Base-by-base conservation (phyloP, 768 basidiomycete species). In the Galerina marginata region DNA sequence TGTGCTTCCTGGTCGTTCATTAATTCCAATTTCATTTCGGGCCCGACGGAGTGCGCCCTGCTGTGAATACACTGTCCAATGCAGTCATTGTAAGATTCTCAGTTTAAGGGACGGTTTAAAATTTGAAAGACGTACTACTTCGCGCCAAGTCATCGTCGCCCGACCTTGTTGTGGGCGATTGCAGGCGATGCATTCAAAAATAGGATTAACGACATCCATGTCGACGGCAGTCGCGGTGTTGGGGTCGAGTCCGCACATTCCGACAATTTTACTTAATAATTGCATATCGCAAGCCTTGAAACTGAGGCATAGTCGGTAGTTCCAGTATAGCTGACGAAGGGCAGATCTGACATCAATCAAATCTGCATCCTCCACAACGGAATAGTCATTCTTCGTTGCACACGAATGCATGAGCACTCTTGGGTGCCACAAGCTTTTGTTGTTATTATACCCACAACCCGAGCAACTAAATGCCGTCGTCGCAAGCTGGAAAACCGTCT, bases 141-240 rank as follows among this genome's bases (percentile, higher is more conserved):
- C n/a, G 3, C 16, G 42, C 61, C 61, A 62, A 39, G 20, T 52
- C 56, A 62, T 53, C 7, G 54, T 48, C 7, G 39, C 37, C 9
- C 61, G 42, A 10, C 61, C 61, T 40, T 11, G 9, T 4, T 12
- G 4, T 1, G n/a, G 37, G 4, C 16, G 9, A 39, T 54, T 58
- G 49, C 61, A 62, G 4, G 16, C 4, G 9, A 40, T n/a, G 42
- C 61, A 62, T 43, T 58, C 56, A 15, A 54, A 48, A 23, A 62
- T 54, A n/a, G 61, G 56, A 39, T 58, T 9, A 5, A 42, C 11
- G 16, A 3, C 39, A 11, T 62, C 36, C 45, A 62, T 58, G 6
- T 58, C 43, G 10, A 14, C 46, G 11, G 16, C 14, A 16, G 61
- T 62, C 2, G 61, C 45, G 25, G 11, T 47, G 9, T 26, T 40